Evolutionary conservation across 2,329 filamentous ascomycete species (phyloP).

Genomic region (Leptographium lundbergii): DNA sequence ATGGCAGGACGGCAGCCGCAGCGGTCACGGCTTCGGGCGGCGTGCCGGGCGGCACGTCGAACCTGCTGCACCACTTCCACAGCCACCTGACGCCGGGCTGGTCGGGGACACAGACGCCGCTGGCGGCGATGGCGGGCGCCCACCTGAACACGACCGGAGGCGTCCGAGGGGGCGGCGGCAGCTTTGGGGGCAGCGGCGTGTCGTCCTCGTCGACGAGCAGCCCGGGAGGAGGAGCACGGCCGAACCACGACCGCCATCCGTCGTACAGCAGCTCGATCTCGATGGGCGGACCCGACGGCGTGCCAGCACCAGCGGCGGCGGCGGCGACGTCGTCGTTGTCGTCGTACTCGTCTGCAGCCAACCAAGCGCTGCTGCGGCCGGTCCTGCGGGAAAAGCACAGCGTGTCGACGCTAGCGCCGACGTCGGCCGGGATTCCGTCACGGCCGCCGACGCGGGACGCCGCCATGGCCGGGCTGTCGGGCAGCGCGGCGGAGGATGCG

Average conservation of each 20-base stretch:
- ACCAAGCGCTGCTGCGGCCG: constrained; percentile 8
- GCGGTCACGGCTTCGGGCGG: constrained; percentile 28
- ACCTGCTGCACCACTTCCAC: constrained; percentile 66
- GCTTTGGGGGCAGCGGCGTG: not conserved
- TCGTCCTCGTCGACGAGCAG: not conserved
- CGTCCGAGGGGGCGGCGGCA: not conserved
- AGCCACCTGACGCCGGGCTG: constrained; percentile 58
- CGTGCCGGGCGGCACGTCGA: constrained; percentile 61
- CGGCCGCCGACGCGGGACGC: constrained; percentile 45
- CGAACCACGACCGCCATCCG: constrained; percentile 15
- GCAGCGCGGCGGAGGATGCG: constrained; percentile 20
- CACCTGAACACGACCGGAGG: constrained; percentile 23
- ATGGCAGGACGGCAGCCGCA: constrained; percentile 45
- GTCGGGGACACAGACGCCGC: constrained; percentile 65
- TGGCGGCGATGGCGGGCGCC: constrained; percentile 67
- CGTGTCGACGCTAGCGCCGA: constrained; percentile 48
- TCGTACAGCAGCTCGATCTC: constrained; percentile 20
- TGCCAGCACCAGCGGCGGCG: constrained; percentile 8
- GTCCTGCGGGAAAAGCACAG: constrained; percentile 45
- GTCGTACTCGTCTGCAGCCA: not conserved
- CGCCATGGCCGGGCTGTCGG: constrained; percentile 5
- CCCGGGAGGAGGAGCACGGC: not conserved
- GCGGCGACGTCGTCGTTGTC: constrained; percentile 7
- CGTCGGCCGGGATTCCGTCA: constrained; percentile 33
- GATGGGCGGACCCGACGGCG: constrained; percentile 13